A percentile compares a stretch with the other conserved stretches of the same genome.
Conservation (phyloP, 352 stramenopile species). For the Phytophthora rubi region DNA sequence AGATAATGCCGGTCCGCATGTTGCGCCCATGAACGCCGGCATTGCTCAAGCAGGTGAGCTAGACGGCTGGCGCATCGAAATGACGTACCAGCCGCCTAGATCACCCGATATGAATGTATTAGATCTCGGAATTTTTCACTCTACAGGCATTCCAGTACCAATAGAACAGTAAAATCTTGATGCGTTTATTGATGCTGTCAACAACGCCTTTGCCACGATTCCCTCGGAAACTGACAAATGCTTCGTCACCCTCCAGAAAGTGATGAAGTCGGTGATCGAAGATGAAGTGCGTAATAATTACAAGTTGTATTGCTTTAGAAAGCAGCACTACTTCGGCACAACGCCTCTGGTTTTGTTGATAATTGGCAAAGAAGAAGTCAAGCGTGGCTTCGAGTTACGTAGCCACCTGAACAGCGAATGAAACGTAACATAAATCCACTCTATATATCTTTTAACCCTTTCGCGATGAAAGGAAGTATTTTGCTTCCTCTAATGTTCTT, state of each 20-base stretch:
- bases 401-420: no score
- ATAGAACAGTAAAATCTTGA: not conserved
- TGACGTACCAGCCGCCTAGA: not conserved
- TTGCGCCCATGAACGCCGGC: conserved; percentile 6
- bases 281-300: not conserved
- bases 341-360: not conserved
- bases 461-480: no score
- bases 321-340: not conserved
- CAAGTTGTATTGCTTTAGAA: not conserved
- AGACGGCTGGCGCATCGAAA: not conserved
- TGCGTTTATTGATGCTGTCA: not conserved
- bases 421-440: no score
- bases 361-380: not conserved
- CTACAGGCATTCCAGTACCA: not conserved
- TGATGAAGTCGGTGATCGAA: not conserved
- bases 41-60: not conserved
- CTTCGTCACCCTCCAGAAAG: not conserved
- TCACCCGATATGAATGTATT: not conserved
- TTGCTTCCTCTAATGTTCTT: no score
- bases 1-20: conserved; percentile 14
- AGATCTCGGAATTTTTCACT: not conserved
- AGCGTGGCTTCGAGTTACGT: not conserved
- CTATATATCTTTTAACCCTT: no score
- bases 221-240: not conserved
- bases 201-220: not conserved